Conservation (phyloP, 1,139 yeast genomes). For the Yamadazyma triangularis region DNA sequence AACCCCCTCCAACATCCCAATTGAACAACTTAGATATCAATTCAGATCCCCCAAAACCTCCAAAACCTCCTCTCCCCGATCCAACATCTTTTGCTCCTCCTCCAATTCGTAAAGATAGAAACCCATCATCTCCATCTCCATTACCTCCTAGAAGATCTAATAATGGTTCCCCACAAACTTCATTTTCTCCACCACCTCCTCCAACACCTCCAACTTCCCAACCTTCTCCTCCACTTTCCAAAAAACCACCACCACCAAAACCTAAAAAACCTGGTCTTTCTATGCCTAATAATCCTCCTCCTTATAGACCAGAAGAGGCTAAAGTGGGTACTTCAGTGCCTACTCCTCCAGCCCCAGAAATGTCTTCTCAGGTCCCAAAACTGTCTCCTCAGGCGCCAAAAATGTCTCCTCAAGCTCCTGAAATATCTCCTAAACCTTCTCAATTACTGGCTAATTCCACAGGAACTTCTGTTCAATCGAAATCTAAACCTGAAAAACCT, state of each 20-base stretch:
- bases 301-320: constrained; percentile 14
- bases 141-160: constrained; percentile 6
- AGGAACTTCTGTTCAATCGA: constrained; percentile 1
- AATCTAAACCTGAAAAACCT: too few relatives aligned
- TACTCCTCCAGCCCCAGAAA: background rate
- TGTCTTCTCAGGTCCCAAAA: constrained; percentile 1
- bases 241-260: constrained; percentile 36
- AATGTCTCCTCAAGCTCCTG: background rate
- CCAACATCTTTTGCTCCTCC: constrained; percentile 41
- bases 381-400: constrained; percentile 2
- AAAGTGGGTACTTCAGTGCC: background rate
- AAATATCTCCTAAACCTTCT: background rate
- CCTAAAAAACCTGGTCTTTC: constrained; percentile 28
- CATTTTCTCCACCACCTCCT: constrained; percentile 3
- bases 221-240: constrained; percentile 1
- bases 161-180: background rate
- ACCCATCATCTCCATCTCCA: constrained; percentile 9
- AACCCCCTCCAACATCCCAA: constrained; percentile 5
- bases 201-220: constrained; percentile 8
- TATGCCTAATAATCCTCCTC: constrained; percentile 21
- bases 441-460: constrained; percentile 2
- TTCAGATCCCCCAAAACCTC: constrained; percentile 5
- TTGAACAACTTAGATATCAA: constrained; percentile 1
- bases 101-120: constrained; percentile 27
- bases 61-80: constrained; percentile 29